Evolutionary conservation across 495 filamentous ascomycete genomes (phyloP).

Genomic region (Xeromyces bisporus): DNA sequence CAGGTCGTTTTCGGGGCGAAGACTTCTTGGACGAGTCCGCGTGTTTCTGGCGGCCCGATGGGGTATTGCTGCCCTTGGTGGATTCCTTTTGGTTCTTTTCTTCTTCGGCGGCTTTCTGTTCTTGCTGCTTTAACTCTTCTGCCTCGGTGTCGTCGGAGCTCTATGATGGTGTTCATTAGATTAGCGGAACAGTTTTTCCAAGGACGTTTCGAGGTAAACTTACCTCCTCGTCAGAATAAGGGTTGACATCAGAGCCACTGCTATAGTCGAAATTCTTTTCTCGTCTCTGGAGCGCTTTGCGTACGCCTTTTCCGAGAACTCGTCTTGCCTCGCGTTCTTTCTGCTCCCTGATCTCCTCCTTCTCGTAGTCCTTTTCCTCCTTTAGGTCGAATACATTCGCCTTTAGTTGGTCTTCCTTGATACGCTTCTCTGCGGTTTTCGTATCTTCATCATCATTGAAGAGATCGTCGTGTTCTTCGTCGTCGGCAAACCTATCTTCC

Average conservation of each 20-base stretch:
- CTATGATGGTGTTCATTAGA: too few species aligned
- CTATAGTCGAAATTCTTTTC: constrained; percentile 79
- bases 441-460: constrained; percentile 75
- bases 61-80: constrained; percentile 58
- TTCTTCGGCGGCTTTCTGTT: constrained; percentile 51
- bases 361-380: constrained; percentile 72
- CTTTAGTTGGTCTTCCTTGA: constrained; percentile 72
- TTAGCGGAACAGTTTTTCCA: constrained; percentile 1
- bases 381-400: constrained; percentile 77
- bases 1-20: constrained; percentile 57
- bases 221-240: constrained; percentile 46
- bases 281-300: constrained; percentile 62
- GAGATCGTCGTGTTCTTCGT: constrained; percentile 69
- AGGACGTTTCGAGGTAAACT: neutral
- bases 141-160: constrained; percentile 30
- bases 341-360: constrained; percentile 54
- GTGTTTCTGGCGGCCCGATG: constrained; percentile 43
- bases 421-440: constrained; percentile 68
- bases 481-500: constrained; percentile 61
- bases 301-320: constrained; percentile 53
- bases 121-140: constrained; percentile 47
- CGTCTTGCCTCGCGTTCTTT: constrained; percentile 48
- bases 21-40: constrained; percentile 41
- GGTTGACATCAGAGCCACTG: constrained; percentile 54
- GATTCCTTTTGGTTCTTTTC: constrained; percentile 40